Evolutionary conservation across 2,329 filamentous ascomycete genomes (phyloP).

Genomic region (Byssoonygena ceratinophila): DNA sequence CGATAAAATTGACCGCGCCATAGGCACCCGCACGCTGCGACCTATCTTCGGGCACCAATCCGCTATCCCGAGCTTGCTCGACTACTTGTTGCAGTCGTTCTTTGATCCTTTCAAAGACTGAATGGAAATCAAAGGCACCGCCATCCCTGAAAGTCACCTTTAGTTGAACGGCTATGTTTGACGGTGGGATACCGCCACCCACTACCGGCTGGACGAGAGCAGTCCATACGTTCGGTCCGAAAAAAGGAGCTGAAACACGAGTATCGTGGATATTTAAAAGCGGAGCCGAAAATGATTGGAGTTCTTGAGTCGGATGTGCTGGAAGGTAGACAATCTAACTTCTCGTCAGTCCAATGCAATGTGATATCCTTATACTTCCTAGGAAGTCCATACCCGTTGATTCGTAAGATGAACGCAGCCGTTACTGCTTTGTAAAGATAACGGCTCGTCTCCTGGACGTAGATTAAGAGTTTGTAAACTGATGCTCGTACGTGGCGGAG

Average conservation of each 20-base stretch:
- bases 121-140: slow-evolving; percentile 84
- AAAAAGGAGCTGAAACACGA: slow-evolving; percentile 77
- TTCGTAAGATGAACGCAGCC: slow-evolving; percentile 76
- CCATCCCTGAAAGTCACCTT: slow-evolving; percentile 89
- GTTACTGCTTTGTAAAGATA: slow-evolving; percentile 61
- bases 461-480: slow-evolving; percentile 61
- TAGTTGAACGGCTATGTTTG: slow-evolving; percentile 63
- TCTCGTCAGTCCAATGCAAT: slow-evolving; percentile 2
- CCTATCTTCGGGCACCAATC: slow-evolving; percentile 31
- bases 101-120: slow-evolving; percentile 70
- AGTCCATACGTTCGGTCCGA: slow-evolving; percentile 84
- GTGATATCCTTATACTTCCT: neutral
- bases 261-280: slow-evolving; percentile 81
- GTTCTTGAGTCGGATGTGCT: slow-evolving; percentile 51
- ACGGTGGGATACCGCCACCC: slow-evolving; percentile 68
- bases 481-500: slow-evolving; percentile 66
- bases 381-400: slow-evolving; percentile 54
- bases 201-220: slow-evolving; percentile 68
- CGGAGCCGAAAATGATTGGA: slow-evolving; percentile 82
- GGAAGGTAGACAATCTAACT: slow-evolving; percentile 81
- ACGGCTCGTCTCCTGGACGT: slow-evolving; percentile 51
- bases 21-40: slow-evolving; percentile 30
- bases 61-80: slow-evolving; percentile 60
- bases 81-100: slow-evolving; percentile 73
- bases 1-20: slow-evolving; percentile 46